Percentiles rank a stretch among this genome's conserved stretches.
Evolutionary conservation across 208 protist genomes (phyloP).

Genomic region (Strigomonas culicis): DNA sequence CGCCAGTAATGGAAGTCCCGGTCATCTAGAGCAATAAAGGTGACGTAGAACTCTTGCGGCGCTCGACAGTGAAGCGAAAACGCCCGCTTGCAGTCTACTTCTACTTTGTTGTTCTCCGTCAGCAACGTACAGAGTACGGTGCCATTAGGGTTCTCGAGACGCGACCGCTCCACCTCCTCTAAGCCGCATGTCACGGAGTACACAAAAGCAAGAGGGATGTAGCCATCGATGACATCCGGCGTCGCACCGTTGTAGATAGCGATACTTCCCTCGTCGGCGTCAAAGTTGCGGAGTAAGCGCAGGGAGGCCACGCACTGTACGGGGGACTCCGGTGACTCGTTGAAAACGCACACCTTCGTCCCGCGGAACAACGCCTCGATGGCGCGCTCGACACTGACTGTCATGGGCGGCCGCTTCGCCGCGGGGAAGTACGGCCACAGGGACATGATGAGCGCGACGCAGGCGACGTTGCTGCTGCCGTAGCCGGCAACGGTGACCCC

Average conservation of each 20-base stretch:
- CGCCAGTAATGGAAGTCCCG: conserved; percentile 35
- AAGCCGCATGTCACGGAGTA: conserved; percentile 29
- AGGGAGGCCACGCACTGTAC: conserved; percentile 31
- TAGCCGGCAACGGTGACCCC: conserved; percentile 15
- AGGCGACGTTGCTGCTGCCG: conserved; percentile 21
- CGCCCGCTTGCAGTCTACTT: conserved; percentile 26
- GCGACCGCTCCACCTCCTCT: conserved; percentile 26
- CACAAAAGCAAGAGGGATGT: conserved; percentile 49
- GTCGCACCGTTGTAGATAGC: conserved; percentile 42
- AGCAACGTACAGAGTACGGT: conserved; percentile 25
- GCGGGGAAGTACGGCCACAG: conserved; percentile 37
- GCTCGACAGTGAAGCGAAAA: conserved; percentile 48
- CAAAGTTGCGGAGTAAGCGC: conserved; percentile 34
- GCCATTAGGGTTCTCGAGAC: conserved; percentile 15
- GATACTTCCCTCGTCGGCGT: conserved; percentile 41
- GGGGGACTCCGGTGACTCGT: conserved; percentile 30
- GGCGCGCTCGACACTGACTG: conserved; percentile 19
- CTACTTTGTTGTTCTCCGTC: conserved; percentile 5
- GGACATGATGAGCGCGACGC: conserved; percentile 40
- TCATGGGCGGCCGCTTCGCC: conserved; percentile 25
- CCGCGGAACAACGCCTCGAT: conserved; percentile 34
- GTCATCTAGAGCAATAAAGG: conserved; percentile 38
- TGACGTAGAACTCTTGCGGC: conserved; percentile 49
- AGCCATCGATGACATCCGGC: conserved; percentile 28
- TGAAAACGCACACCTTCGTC: conserved; percentile 42